phyloP scores from a whole-genome alignment of 1,284 basidiomycete species.

The Cryptococcus floricola region DNA sequence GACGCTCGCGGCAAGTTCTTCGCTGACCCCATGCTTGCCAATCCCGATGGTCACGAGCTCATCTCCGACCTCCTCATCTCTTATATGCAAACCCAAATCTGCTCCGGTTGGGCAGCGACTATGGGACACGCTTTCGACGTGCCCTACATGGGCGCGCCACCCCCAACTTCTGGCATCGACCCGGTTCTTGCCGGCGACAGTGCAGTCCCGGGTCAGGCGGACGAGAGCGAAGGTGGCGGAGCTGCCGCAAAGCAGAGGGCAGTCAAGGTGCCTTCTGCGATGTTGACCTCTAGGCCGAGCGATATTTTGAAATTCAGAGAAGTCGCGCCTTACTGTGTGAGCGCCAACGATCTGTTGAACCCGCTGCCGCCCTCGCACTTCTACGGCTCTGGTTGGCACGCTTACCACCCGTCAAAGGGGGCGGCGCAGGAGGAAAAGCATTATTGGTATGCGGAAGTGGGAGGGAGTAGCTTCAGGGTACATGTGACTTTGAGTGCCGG shows the following conservation, averaged over 20 bases:
- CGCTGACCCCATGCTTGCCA: conserved; percentile 75
- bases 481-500: conserved; percentile 51
- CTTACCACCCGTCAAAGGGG: conserved; percentile 62
- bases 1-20: conserved; percentile 66
- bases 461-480: conserved; percentile 70
- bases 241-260: conserved; percentile 44
- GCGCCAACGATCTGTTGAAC: conserved; percentile 90
- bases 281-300: conserved; percentile 67
- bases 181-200: conserved; percentile 37
- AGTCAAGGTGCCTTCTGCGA: conserved; percentile 61
- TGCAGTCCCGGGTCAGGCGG: conserved; percentile 40
- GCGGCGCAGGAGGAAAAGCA: conserved; percentile 58
- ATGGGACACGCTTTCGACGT: conserved; percentile 63
- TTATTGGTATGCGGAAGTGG: conserved; percentile 82
- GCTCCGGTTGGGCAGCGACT: conserved; percentile 73
- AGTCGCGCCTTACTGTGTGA: conserved; percentile 80
- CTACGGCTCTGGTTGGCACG: conserved; percentile 82
- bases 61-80: conserved; percentile 78
- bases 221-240: conserved; percentile 17
- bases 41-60: conserved; percentile 70
- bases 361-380: conserved; percentile 84
- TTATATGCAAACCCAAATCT: conserved; percentile 83
- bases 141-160: conserved; percentile 50
- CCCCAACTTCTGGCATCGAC: conserved; percentile 30
- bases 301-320: conserved; percentile 66